Percentiles rank a stretch among this genome's conserved stretches.
phyloP scores from a whole-genome alignment of 495 filamentous ascomycete genomes.

The Podospora pseudocomata region DNA sequence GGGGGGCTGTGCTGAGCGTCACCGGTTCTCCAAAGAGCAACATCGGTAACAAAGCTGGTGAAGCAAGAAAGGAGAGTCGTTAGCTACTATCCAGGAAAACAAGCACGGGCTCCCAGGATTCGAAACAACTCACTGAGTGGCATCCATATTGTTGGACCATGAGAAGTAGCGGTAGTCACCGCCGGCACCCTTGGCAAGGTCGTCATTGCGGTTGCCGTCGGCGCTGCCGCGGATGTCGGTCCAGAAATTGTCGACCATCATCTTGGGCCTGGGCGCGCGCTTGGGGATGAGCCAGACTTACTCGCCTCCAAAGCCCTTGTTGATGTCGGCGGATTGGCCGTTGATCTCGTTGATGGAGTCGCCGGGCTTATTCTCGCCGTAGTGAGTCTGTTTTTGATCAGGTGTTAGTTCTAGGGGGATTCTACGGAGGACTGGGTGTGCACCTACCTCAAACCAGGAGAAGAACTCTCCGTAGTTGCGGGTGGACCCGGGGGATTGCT shows the following conservation, averaged over 20 bases:
- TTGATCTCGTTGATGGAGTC: not conserved
- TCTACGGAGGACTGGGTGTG: not conserved
- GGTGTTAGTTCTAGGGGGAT: not conserved
- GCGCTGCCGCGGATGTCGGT: not conserved
- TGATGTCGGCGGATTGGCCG: not conserved
- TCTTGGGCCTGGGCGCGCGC: not conserved
- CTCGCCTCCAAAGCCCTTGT: not conserved
- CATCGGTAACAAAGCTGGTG: not conserved
- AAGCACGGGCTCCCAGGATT: not conserved
- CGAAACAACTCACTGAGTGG: not conserved
- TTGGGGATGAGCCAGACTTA: not conserved
- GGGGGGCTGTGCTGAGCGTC: not conserved
- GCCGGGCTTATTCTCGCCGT: not conserved
- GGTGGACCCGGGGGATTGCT: not conserved
- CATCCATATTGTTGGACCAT: not conserved
- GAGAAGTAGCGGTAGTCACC: not conserved
- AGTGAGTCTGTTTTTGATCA: not conserved
- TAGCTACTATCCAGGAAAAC: too few species aligned
- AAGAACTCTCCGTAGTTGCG: not conserved
- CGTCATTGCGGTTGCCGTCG: not conserved
- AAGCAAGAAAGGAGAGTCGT: too few species aligned
- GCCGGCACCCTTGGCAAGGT: not conserved
- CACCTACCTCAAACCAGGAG: not conserved
- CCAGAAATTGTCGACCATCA: slow-evolving; percentile 1
- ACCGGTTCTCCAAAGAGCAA: not conserved